These are phyloP conservation scores for Dictyostelium purpureum DNA, from an alignment of 78 protist genomes.

Conservation along the genomic window DNA sequence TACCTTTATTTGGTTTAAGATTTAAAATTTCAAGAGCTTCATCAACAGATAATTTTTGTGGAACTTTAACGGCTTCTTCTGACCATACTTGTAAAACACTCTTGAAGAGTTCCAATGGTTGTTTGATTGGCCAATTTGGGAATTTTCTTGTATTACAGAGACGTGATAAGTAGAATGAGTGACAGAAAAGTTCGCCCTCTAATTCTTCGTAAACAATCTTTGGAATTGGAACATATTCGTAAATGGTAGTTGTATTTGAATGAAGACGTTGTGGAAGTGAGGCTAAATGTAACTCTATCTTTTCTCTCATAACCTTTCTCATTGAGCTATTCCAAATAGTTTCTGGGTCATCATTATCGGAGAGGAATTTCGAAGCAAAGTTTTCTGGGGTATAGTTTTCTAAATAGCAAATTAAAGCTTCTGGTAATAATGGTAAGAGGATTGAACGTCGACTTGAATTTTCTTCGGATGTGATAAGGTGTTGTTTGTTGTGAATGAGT, in stretches of 20 bases:
- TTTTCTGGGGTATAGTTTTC: conserved; percentile 84
- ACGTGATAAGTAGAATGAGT: conserved; percentile 87
- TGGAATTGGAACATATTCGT: conserved; percentile 84
- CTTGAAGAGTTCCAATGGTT: conserved; percentile 74
- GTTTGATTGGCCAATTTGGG: conserved; percentile 90
- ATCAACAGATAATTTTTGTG: conserved; percentile 37
- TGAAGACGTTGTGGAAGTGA: conserved; percentile 88
- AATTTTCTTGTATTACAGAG: conserved; percentile 82
- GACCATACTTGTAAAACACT: conserved; percentile 67
- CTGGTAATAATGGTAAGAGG: conserved; percentile 84
- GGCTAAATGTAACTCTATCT: conserved; percentile 89
- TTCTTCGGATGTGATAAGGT: conserved; percentile 1
- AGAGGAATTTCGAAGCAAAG: conserved; percentile 86
- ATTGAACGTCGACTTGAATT: conserved; percentile 24
- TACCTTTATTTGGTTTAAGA: conserved; percentile 53
- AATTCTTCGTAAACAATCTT: conserved; percentile 78
- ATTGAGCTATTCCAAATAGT: conserved; percentile 87
- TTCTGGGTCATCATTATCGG: conserved; percentile 92
- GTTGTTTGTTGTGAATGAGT: conserved; percentile 82
- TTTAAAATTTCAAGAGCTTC: conserved; percentile 56
- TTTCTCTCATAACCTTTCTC: conserved; percentile 87
- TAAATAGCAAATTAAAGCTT: conserved; percentile 86
- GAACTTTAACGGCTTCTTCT: conserved; percentile 75
- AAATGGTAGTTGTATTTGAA: conserved; percentile 81
- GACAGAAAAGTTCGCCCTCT: conserved; percentile 89